A percentile compares a stretch with the other conserved stretches of the same genome.
phyloP scores from a whole-genome alignment of 2,329 filamentous ascomycete species.

The Diaporthe sp. region DNA sequence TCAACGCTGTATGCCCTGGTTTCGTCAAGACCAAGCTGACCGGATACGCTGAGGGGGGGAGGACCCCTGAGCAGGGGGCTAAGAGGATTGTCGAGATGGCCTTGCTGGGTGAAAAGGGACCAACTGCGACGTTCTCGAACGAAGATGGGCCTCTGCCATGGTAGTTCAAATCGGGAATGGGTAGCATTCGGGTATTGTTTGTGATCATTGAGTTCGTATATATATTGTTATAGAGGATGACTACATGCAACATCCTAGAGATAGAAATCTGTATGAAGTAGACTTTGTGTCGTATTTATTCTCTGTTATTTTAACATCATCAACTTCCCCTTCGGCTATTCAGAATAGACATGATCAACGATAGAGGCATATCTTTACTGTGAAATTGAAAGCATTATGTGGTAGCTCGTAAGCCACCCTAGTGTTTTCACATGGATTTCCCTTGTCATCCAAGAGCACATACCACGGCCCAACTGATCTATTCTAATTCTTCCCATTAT shows the following conservation, averaged over 20 bases:
- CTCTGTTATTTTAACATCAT: too few species aligned
- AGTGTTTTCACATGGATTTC: not conserved
- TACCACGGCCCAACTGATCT: not conserved
- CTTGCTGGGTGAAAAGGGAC: not conserved
- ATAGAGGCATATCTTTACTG: too few species aligned
- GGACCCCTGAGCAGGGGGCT: not conserved
- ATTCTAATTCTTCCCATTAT: not conserved
- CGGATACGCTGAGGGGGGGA: not conserved
- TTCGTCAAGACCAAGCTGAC: conserved; percentile 44
- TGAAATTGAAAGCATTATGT: too few species aligned
- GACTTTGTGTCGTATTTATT: not conserved
- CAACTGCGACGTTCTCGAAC: not conserved
- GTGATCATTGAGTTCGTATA: not conserved
- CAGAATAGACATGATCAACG: too few species aligned
- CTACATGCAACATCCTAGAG: not conserved
- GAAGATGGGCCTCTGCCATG: not conserved
- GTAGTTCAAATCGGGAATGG: not conserved
- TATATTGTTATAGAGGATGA: not conserved
- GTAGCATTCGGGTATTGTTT: not conserved
- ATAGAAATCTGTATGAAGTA: not conserved
- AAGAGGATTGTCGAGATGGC: not conserved
- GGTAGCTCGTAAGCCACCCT: too few species aligned
- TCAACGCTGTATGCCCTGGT: conserved; percentile 55
- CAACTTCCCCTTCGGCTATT: too few species aligned
- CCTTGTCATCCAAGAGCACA: not conserved